Base-by-base conservation (phyloP, 2,329 filamentous ascomycete species). In the Ophiostoma novo-ulmi region DNA sequence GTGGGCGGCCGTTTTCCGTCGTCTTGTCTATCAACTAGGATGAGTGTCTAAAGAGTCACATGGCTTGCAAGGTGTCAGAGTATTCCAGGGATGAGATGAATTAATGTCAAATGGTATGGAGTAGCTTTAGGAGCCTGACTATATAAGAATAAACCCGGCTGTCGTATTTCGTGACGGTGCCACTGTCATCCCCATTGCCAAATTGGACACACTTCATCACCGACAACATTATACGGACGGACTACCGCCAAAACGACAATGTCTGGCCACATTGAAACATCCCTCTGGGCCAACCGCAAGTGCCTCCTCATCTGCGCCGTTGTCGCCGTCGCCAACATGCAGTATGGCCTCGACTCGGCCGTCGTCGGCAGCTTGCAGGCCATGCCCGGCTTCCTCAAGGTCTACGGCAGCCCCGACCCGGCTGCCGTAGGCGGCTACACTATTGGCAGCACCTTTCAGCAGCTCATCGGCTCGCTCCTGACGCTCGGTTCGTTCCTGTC, bases 381-480 rank as follows among this genome's bases (percentile, higher is more conserved):
- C 3, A 84, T 85, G 82, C 83, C 83, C 0, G 83, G 84, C 0
- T 85, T 85, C 68, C 74, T 84, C 7, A 76, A 79, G 70, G 82
- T 86, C 0, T 86, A 84, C 74, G 84, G 84, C 2, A 82, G 85
- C 70, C 76, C 78, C 26, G 80, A 83, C 68, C 78, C 82, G 3
- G 73, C 69, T 14, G 75, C 76, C 17, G 72, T 75, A 1, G 76
- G 77, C 0, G 75, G 81, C 0, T 83, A 82, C 71, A 79, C 79
- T 0, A 83, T 83, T 39, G 80, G 79, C 69, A 80, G 80, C 22
- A 84, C 81, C 0, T 82, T 84, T n/a, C 83, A 85, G 72, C 81
- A 83, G 73, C 79, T 85, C 2, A 85, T 85, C 73, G 81, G 81
- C n/a, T 85, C 82, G 0, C 78, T 86, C 17, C 77, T 85, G 38